Conservation (phyloP, 2,329 filamentous ascomycete species). For the Aspergillus tanneri region DNA sequence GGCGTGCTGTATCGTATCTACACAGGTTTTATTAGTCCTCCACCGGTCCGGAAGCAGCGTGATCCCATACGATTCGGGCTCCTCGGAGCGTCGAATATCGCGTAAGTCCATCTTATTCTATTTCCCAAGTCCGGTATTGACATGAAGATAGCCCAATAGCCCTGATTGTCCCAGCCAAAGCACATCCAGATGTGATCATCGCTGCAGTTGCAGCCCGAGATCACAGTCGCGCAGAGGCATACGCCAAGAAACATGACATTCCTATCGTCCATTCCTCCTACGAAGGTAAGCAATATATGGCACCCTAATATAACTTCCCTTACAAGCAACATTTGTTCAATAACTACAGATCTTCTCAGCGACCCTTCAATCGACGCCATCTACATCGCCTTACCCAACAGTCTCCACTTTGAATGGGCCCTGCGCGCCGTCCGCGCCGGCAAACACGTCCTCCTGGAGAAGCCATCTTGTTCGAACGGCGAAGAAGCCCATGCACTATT, state of each 20-base stretch:
- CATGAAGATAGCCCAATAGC: conserved; percentile 17
- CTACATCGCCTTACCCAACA: conserved; percentile 52
- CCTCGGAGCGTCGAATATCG: conserved; percentile 23
- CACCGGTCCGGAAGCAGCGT: conserved; percentile 8
- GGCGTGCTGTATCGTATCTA: neutral
- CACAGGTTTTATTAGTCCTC: neutral
- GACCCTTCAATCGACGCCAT: conserved; percentile 31
- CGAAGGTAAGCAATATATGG: no score
- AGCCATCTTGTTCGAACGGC: conserved; percentile 51
- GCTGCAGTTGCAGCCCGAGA: no score
- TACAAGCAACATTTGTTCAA: conserved; percentile 22
- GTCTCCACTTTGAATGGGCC: conserved; percentile 48
- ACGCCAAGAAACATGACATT: no score
- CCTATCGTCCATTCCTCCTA: no score
- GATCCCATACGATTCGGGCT: conserved; percentile 22
- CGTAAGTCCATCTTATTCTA: conserved; percentile 9
- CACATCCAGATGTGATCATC: no score
- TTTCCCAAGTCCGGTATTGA: neutral
- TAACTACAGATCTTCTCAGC: conserved; percentile 30
- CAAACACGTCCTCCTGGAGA: conserved; percentile 59
- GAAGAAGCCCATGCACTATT: conserved; percentile 50
- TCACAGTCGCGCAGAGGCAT: no score
- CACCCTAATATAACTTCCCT: no score
- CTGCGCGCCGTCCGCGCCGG: conserved; percentile 49
- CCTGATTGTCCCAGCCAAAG: conserved; percentile 50